Percentiles rank a stretch among this genome's conserved stretches.
phyloP scores from a whole-genome alignment of 2,329 filamentous ascomycete species.

The Coleophoma cylindrospora region DNA sequence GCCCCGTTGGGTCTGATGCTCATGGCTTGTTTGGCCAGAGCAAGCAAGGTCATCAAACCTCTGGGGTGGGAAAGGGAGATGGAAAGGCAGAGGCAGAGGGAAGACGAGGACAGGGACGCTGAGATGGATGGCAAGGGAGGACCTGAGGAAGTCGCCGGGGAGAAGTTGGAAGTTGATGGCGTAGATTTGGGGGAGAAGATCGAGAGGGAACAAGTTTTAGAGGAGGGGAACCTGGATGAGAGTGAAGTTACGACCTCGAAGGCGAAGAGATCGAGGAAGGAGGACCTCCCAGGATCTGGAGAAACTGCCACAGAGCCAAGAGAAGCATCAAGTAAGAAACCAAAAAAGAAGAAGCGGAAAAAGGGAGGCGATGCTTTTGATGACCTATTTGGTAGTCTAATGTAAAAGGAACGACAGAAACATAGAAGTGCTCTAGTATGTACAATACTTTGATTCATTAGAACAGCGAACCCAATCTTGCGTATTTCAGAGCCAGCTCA shows the following conservation, averaged over 20 bases:
- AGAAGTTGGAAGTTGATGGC: slow-evolving; percentile 21
- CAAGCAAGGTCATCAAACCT: slow-evolving; percentile 39
- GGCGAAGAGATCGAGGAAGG: slow-evolving; percentile 19
- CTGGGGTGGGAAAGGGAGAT: slow-evolving; percentile 14
- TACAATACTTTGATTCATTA: neutral
- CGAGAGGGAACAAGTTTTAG: neutral
- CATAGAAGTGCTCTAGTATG: neutral
- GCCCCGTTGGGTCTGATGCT: slow-evolving; percentile 66
- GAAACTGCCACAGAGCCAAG: slow-evolving; percentile 12
- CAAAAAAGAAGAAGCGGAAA: slow-evolving; percentile 53
- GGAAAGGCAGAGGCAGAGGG: neutral
- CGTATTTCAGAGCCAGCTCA: no score
- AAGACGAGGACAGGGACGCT: no score
- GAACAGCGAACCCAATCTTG: no score
- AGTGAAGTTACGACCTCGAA: slow-evolving; percentile 1
- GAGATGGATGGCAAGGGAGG: slow-evolving; percentile 6
- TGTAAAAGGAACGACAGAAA: slow-evolving; percentile 26
- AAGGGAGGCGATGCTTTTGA: slow-evolving; percentile 64
- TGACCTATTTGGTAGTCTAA: slow-evolving; percentile 61
- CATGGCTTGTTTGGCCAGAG: slow-evolving; percentile 56
- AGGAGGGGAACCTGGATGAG: neutral
- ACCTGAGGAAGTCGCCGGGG: slow-evolving; percentile 2
- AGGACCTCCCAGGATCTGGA: slow-evolving; percentile 7
- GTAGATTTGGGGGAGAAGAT: neutral
- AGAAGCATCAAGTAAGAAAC: slow-evolving; percentile 27